Evolutionary conservation across 2,329 filamentous ascomycete species (phyloP).

Genomic region (Pestalotiopsis sp.): DNA sequence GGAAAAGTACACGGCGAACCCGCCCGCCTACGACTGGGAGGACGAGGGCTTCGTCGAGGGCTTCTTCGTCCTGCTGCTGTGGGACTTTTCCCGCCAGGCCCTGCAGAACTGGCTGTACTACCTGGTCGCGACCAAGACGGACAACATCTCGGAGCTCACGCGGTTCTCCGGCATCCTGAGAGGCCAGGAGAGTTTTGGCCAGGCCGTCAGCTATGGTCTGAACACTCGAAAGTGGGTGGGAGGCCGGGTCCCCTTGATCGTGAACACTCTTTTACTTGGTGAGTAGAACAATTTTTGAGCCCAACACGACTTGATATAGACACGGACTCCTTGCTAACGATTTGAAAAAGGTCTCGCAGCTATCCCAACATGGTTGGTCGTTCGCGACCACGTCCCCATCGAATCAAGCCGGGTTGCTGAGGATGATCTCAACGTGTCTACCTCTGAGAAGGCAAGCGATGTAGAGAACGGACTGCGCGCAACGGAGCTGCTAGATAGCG

Average conservation of each 20-base stretch:
- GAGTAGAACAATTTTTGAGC: conserved; percentile 13
- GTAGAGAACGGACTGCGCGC: background rate
- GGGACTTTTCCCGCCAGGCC: conserved; percentile 54
- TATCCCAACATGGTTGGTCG: conserved; percentile 34
- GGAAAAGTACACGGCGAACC: conserved; percentile 54
- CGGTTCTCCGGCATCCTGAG: conserved; percentile 41
- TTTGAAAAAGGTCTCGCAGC: conserved; percentile 27
- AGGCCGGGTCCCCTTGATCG: conserved; percentile 38
- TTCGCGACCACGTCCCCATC: conserved; percentile 30
- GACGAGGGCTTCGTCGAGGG: conserved; percentile 65
- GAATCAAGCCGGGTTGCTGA: conserved; percentile 15
- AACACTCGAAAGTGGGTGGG: conserved; percentile 41
- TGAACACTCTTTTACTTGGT: conserved; percentile 42
- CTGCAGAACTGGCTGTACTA: conserved; percentile 61
- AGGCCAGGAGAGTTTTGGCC: conserved; percentile 43
- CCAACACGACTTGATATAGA: background rate
- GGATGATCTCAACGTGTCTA: background rate
- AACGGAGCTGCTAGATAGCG: background rate
- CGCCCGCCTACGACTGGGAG: conserved; percentile 65
- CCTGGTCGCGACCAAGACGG: conserved; percentile 54
- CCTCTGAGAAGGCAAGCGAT: background rate
- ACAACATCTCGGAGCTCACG: conserved; percentile 56
- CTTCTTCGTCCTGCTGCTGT: conserved; percentile 69
- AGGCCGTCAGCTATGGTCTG: conserved; percentile 41
- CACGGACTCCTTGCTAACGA: background rate